Percentiles rank a stretch among this genome's conserved stretches.
phyloP scores from a whole-genome alignment of 2,329 filamentous ascomycete genomes.

The Aspergillus awamori region DNA sequence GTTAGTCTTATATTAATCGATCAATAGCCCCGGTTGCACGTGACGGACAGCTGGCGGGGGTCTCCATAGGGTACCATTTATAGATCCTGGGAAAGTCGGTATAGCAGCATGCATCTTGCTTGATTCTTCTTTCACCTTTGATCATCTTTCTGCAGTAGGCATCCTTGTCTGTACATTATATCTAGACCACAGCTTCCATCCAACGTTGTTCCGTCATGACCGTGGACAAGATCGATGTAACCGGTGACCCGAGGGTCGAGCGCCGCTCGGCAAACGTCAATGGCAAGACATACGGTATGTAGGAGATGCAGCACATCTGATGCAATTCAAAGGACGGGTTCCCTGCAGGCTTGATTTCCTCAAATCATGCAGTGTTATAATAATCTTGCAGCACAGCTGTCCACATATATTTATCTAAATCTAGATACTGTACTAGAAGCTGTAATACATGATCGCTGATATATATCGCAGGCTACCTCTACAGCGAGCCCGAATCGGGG shows the following conservation, averaged over 20 bases:
- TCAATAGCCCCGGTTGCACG: constrained; percentile 20
- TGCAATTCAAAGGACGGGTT: background rate
- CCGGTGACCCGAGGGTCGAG: constrained; percentile 67
- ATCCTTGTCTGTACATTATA: no score
- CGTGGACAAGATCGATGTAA: constrained; percentile 63
- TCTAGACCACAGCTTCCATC: background rate
- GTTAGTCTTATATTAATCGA: background rate
- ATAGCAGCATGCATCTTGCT: background rate
- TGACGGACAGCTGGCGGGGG: constrained; percentile 23
- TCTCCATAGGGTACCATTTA: constrained; percentile 14
- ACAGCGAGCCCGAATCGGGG: constrained; percentile 49
- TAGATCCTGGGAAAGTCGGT: constrained; percentile 18
- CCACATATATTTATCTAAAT: background rate
- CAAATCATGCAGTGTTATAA: background rate
- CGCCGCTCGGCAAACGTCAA: constrained; percentile 66
- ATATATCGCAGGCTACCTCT: constrained; percentile 52
- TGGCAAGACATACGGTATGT: constrained; percentile 67
- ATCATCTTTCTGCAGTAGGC: background rate
- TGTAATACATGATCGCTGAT: constrained; percentile 4
- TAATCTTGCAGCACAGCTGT: background rate
- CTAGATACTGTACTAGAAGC: background rate
- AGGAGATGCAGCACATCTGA: background rate
- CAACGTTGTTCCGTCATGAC: constrained; percentile 44
- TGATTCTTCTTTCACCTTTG: background rate
- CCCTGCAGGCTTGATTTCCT: background rate